Evolutionary conservation across 192 early-diverging fungal species (phyloP).

Genomic region (Phycomyces blakesleeanus): DNA sequence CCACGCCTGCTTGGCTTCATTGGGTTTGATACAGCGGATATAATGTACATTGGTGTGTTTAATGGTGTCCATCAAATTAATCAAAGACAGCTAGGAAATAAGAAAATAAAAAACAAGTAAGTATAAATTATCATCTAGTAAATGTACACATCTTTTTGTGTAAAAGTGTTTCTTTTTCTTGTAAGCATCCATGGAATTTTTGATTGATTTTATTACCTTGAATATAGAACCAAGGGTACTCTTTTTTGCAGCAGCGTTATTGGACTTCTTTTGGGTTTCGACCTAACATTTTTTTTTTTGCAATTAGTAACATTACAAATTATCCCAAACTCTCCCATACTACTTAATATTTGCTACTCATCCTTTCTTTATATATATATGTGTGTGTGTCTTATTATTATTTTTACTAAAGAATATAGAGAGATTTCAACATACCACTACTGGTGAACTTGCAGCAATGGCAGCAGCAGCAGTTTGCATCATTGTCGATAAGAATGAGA

Average conservation of each 20-base stretch:
- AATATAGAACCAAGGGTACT: conserved; percentile 94
- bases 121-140: too few species aligned
- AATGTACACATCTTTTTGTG: too few species aligned
- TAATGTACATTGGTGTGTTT: conserved; percentile 91
- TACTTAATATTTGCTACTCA: too few species aligned
- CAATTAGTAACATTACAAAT: too few species aligned
- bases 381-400: too few species aligned
- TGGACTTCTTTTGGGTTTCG: conserved; percentile 40
- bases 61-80: conserved; percentile 94
- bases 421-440: conserved; percentile 34
- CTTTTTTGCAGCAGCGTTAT: conserved; percentile 62
- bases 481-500: conserved; percentile 79
- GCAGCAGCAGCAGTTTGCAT: conserved; percentile 50
- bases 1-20: conserved; percentile 90
- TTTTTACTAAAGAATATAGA: too few species aligned
- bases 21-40: conserved; percentile 99
- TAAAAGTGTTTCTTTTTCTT: too few species aligned
- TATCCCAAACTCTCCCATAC: too few species aligned
- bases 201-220: conserved; percentile 41
- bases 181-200: too few species aligned
- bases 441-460: conserved; percentile 36
- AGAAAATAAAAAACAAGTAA: too few species aligned
- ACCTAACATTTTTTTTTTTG: conserved; percentile 1
- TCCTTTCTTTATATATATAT: too few species aligned
- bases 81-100: conserved; percentile 61